A percentile compares a stretch with the other conserved stretches of the same genome.
phyloP scores from a whole-genome alignment of 2,329 filamentous ascomycete species.

The Cordyceps cicadae region DNA sequence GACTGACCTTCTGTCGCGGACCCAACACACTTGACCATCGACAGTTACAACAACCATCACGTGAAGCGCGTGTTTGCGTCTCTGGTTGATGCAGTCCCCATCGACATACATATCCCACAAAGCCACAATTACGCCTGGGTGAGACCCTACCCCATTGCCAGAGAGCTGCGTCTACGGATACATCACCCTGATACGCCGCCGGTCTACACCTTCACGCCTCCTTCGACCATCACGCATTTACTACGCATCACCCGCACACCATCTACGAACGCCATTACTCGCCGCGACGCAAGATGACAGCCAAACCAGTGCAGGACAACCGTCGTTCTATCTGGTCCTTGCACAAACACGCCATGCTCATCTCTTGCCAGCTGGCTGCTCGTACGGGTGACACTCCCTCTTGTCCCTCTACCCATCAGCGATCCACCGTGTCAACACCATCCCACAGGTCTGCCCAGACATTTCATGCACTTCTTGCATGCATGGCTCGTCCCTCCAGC shows the following conservation, averaged over 20 bases:
- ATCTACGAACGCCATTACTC: too few species aligned
- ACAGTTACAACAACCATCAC: neutral
- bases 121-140: constrained; percentile 3
- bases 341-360: neutral
- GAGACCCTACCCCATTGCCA: neutral
- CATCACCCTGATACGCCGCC: neutral
- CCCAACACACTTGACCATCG: neutral
- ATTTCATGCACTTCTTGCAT: constrained; percentile 11
- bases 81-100: neutral
- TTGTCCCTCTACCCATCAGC: neutral
- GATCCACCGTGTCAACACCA: constrained; percentile 7
- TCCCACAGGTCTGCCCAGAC: constrained; percentile 4
- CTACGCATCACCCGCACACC: too few species aligned
- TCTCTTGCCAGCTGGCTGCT: neutral
- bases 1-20: neutral
- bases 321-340: neutral
- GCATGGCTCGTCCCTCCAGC: constrained; percentile 6
- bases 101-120: neutral
- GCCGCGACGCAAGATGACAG: too few species aligned
- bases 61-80: neutral
- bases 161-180: neutral
- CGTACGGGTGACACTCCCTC: constrained; percentile 3
- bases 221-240: too few species aligned
- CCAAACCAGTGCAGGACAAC: neutral
- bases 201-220: neutral